Conservation (phyloP, 352 stramenopile species). For the Phytophthora niederhauseri region DNA sequence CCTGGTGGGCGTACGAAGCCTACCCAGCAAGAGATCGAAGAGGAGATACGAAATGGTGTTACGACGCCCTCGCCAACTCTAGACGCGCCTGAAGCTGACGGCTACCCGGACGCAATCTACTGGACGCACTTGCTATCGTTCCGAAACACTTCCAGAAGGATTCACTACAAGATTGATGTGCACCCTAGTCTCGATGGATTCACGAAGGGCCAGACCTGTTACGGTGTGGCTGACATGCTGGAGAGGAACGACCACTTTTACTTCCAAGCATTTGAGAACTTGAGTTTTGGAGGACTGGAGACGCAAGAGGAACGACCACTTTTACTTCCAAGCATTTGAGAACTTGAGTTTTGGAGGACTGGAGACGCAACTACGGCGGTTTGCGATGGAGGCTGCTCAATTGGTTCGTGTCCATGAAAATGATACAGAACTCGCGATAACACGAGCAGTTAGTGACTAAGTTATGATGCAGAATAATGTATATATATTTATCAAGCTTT, state of each 20-base stretch:
- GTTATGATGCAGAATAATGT: too few relatives aligned
- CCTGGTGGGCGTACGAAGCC: slow-evolving; percentile 12
- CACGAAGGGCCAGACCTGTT: slow-evolving; percentile 60
- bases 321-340: slow-evolving; percentile 30
- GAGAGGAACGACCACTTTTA: slow-evolving; percentile 34
- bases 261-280: slow-evolving; percentile 26
- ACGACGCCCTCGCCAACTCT: slow-evolving; percentile 24
- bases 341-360: slow-evolving; percentile 30
- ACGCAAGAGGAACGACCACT: slow-evolving; percentile 28
- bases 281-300: slow-evolving; percentile 33
- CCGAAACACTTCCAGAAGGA: slow-evolving; percentile 46
- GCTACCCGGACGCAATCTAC: slow-evolving; percentile 51
- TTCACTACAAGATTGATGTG: slow-evolving; percentile 62
- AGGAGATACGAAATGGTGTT: slow-evolving; percentile 17
- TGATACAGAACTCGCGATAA: slow-evolving; percentile 1
- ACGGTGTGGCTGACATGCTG: slow-evolving; percentile 40
- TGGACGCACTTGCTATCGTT: slow-evolving; percentile 77
- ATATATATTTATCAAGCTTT: too few relatives aligned
- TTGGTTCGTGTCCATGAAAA: slow-evolving; percentile 18
- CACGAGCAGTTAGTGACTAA: slow-evolving; percentile 9
- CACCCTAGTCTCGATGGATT: slow-evolving; percentile 42
- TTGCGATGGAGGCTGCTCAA: slow-evolving; percentile 34
- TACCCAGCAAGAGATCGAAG: slow-evolving; percentile 20
- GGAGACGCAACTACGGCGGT: slow-evolving; percentile 29
- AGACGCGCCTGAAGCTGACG: slow-evolving; percentile 28